phyloP scores from a whole-genome alignment of 176 grass and related monocot species.

The Oryza australiensis region DNA sequence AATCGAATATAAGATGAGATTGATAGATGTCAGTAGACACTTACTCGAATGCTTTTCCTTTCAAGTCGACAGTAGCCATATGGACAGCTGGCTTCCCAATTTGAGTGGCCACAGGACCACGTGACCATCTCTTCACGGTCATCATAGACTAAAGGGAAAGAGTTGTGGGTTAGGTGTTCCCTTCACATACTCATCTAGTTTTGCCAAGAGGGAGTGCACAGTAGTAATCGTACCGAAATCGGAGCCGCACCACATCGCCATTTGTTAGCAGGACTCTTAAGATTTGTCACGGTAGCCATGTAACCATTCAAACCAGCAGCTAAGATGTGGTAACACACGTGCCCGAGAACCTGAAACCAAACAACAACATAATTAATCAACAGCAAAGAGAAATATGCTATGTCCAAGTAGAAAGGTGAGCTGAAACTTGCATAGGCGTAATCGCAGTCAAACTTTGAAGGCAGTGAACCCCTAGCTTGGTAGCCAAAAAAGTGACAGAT shows the following conservation, averaged over 20 bases:
- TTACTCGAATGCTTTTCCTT: slow-evolving; percentile 99
- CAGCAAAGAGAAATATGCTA: slow-evolving; percentile 11
- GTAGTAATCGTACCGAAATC: slow-evolving; percentile 67
- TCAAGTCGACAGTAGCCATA: slow-evolving; percentile 80
- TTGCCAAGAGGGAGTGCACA: background rate
- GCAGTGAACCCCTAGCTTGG: slow-evolving; percentile 94
- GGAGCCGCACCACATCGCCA: slow-evolving; percentile 96
- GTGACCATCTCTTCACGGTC: slow-evolving; percentile 89
- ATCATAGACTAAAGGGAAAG: slow-evolving; percentile 80
- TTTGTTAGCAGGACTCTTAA: slow-evolving; percentile 91
- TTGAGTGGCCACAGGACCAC: slow-evolving; percentile 59
- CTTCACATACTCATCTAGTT: background rate
- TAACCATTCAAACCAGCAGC: slow-evolving; percentile 93
- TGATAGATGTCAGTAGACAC: slow-evolving; percentile 25
- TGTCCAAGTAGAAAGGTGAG: slow-evolving; percentile 19
- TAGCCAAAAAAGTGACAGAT: slow-evolving; percentile 99
- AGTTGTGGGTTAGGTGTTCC: slow-evolving; percentile 22
- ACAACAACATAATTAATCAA: slow-evolving; percentile 24
- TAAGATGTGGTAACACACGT: slow-evolving; percentile 92
- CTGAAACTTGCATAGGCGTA: slow-evolving; percentile 83
- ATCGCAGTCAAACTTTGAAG: slow-evolving; percentile 97
- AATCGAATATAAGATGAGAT: background rate
- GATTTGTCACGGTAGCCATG: slow-evolving; percentile 98
- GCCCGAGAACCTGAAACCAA: slow-evolving; percentile 83
- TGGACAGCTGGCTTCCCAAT: slow-evolving; percentile 97